Conservation (phyloP, 1,139 yeast species). For the Arxiozyma telluris region DNA sequence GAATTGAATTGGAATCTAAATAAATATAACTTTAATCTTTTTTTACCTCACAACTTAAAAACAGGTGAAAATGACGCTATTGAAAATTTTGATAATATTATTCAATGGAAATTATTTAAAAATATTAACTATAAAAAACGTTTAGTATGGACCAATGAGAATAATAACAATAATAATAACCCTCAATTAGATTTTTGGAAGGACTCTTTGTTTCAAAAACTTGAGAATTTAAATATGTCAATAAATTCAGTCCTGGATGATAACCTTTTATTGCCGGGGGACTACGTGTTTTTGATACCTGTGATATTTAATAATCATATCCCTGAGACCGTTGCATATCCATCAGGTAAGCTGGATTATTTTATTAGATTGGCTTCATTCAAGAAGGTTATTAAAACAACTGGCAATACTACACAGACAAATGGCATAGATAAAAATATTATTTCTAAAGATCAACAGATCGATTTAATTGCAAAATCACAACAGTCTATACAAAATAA, state of each 20-base stretch:
- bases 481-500: neutral
- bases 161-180: neutral
- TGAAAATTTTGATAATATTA: slow-evolving; percentile 10
- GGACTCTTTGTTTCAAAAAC: neutral
- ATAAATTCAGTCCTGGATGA: neutral
- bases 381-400: neutral
- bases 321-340: slow-evolving; percentile 56
- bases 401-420: neutral
- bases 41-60: slow-evolving; percentile 26
- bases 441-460: neutral
- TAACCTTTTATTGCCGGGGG: slow-evolving; percentile 40
- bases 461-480: too few species aligned
- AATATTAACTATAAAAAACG: slow-evolving; percentile 5
- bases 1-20: slow-evolving; percentile 38
- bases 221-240: neutral
- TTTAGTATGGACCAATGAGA: slow-evolving; percentile 2
- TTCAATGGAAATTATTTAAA: slow-evolving; percentile 12
- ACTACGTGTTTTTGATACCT: slow-evolving; percentile 65
- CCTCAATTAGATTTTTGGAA: slow-evolving; percentile 2
- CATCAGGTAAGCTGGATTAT: slow-evolving; percentile 29
- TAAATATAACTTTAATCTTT: slow-evolving; percentile 39
- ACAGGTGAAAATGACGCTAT: slow-evolving; percentile 11
- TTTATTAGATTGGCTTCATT: slow-evolving; percentile 10
- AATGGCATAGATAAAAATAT: neutral
- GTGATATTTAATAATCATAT: slow-evolving; percentile 55